A percentile compares a stretch with the other conserved stretches of the same genome.
phyloP scores from a whole-genome alignment of 768 basidiomycete genomes.

The Guyanaporus albipodus region DNA sequence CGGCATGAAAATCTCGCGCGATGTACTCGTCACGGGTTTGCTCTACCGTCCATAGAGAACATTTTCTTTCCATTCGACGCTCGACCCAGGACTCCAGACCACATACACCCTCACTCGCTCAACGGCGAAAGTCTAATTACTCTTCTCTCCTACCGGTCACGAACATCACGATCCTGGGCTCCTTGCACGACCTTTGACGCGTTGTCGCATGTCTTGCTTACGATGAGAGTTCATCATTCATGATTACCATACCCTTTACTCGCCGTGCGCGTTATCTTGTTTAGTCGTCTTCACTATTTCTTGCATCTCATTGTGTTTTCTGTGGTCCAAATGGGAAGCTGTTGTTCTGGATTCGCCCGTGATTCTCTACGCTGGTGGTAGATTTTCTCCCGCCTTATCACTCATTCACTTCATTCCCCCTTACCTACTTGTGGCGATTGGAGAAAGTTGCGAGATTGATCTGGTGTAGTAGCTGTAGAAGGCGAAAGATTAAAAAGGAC shows the following conservation, averaged over 20 bases:
- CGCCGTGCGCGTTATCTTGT: conserved; percentile 29
- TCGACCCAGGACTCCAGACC: conserved; percentile 12
- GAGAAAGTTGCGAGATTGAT: conserved; percentile 25
- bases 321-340: conserved; percentile 19
- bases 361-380: conserved; percentile 16
- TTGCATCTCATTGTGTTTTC: conserved; percentile 23
- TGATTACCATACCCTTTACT: conserved; percentile 31
- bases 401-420: conserved; percentile 11
- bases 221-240: conserved; percentile 24
- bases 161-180: conserved; percentile 21
- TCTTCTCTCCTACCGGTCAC: conserved; percentile 16
- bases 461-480: conserved; percentile 28
- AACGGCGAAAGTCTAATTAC: conserved; percentile 28
- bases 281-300: conserved; percentile 22
- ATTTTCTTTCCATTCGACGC: conserved; percentile 9
- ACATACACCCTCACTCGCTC: conserved; percentile 18
- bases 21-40: not conserved
- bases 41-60: conserved; percentile 11
- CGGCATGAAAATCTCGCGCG: conserved; percentile 34
- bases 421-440: conserved; percentile 22
- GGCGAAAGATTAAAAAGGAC: conserved; percentile 24
- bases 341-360: conserved; percentile 17
- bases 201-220: conserved; percentile 30
- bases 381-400: conserved; percentile 1
- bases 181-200: conserved; percentile 12